phyloP scores from a whole-genome alignment of 805 yeast genomes.

The Candida lessepsii region DNA sequence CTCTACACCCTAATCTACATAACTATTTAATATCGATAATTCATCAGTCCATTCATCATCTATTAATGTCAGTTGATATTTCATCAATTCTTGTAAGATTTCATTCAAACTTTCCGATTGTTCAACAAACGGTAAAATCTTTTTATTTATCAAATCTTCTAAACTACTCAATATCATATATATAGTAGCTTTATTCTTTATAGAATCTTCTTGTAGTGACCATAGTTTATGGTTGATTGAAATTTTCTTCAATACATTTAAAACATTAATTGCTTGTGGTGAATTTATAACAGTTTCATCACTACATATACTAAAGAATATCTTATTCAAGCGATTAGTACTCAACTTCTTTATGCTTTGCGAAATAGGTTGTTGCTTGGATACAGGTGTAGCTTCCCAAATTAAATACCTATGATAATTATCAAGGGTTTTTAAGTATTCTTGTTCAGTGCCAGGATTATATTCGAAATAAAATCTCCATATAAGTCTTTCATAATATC shows the following conservation, averaged over 20 bases:
- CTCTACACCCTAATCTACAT: too few species aligned
- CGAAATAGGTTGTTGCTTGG: background rate
- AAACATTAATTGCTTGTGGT: background rate
- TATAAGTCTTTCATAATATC: constrained; percentile 40
- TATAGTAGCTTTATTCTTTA: constrained; percentile 13
- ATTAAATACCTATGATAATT: constrained; percentile 26
- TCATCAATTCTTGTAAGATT: background rate
- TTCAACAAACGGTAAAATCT: constrained; percentile 7
- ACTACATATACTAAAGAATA: constrained; percentile 1
- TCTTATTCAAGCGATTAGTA: background rate
- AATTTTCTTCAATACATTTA: background rate
- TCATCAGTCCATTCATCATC: constrained; percentile 6
- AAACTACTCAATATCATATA: constrained; percentile 18
- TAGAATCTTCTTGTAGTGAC: background rate
- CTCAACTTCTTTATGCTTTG: background rate
- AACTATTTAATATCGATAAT: background rate
- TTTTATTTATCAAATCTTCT: constrained; percentile 10
- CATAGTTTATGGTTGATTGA: constrained; percentile 1
- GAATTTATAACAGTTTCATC: background rate
- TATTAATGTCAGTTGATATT: background rate
- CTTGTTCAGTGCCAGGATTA: constrained; percentile 19
- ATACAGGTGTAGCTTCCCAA: constrained; percentile 30
- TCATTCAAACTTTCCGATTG: background rate
- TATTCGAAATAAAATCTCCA: constrained; percentile 44
- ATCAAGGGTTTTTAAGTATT: constrained; percentile 23